Percentiles rank a stretch among this genome's conserved stretches.
These are phyloP conservation scores for Pichia nakasei DNA, from an alignment of 805 yeast species.

Conservation along the genomic window DNA sequence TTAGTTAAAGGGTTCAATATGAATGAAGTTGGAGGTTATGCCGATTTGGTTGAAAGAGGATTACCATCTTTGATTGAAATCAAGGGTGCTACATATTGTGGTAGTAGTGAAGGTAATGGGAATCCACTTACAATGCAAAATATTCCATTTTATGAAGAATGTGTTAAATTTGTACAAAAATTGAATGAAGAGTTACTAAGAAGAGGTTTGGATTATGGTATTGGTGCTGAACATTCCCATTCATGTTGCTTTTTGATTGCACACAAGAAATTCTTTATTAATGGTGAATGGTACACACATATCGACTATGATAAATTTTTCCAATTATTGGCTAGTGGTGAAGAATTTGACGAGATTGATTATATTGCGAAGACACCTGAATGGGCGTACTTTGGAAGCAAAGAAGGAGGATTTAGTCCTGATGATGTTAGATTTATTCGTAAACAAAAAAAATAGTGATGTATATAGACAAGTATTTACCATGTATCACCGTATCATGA, in stretches of 20 bases:
- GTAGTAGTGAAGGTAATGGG: conserved; percentile 74
- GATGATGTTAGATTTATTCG: conserved; percentile 63
- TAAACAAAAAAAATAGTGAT: conserved; percentile 43
- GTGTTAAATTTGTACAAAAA: conserved; percentile 60
- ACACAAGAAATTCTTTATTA: conserved; percentile 56
- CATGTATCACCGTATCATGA: too few species aligned
- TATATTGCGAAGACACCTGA: conserved; percentile 74
- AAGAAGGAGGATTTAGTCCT: conserved; percentile 84
- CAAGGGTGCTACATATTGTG: conserved; percentile 94
- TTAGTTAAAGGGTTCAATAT: conserved; percentile 89
- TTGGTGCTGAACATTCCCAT: conserved; percentile 95
- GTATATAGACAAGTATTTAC: neutral
- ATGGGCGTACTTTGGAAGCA: conserved; percentile 88
- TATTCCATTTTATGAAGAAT: conserved; percentile 90
- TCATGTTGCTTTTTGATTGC: conserved; percentile 88
- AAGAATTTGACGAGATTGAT: conserved; percentile 67
- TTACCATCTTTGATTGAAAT: conserved; percentile 83
- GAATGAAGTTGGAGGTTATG: conserved; percentile 78
- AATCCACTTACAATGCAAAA: conserved; percentile 92
- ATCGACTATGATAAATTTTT: conserved; percentile 76
- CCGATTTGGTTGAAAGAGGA: conserved; percentile 76
- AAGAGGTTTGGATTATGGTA: conserved; percentile 65
- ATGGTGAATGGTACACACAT: conserved; percentile 81
- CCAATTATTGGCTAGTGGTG: conserved; percentile 52
- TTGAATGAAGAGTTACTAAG: conserved; percentile 52